Percentiles rank a stretch among this genome's conserved stretches.
phyloP scores from a whole-genome alignment of 352 stramenopile genomes.

The Stephanocyclus meneghinianus region DNA sequence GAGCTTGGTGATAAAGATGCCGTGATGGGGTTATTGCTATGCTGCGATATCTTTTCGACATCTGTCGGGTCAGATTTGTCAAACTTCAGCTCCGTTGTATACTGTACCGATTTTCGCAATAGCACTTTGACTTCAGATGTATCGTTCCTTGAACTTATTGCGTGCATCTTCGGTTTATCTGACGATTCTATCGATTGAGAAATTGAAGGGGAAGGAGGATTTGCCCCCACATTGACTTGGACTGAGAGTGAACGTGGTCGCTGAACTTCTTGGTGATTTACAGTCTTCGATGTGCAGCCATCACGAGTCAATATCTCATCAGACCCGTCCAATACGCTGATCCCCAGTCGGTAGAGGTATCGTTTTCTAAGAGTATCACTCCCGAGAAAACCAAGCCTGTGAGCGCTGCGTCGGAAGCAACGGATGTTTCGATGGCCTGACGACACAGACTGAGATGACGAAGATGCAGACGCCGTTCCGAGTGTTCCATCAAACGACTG shows the following conservation, averaged over 20 bases:
- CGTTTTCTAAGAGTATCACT: conserved; percentile 7
- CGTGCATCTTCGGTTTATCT: not conserved
- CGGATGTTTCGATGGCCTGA: not conserved
- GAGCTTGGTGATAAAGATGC: not conserved
- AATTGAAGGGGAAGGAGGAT: not conserved
- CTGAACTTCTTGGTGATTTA: not conserved
- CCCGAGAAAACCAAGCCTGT: not conserved
- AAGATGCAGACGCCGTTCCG: not conserved
- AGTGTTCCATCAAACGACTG: not conserved
- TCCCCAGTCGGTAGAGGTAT: conserved; percentile 15
- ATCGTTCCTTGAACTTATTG: not conserved
- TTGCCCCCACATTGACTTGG: not conserved
- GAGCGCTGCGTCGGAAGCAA: not conserved
- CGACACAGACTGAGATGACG: conserved; percentile 1
- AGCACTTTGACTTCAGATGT: conserved; percentile 22
- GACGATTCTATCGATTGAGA: not conserved
- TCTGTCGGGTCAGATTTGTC: conserved; percentile 25
- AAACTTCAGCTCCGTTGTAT: conserved; percentile 43
- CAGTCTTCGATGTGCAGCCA: not conserved
- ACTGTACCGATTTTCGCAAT: conserved; percentile 29
- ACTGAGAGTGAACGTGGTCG: not conserved
- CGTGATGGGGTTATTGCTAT: not conserved
- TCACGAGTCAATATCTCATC: not conserved
- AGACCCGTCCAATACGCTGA: not conserved
- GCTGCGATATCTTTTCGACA: conserved; percentile 2